Conservation (phyloP, 768 basidiomycete genomes). For the Tremella mesenterica region DNA sequence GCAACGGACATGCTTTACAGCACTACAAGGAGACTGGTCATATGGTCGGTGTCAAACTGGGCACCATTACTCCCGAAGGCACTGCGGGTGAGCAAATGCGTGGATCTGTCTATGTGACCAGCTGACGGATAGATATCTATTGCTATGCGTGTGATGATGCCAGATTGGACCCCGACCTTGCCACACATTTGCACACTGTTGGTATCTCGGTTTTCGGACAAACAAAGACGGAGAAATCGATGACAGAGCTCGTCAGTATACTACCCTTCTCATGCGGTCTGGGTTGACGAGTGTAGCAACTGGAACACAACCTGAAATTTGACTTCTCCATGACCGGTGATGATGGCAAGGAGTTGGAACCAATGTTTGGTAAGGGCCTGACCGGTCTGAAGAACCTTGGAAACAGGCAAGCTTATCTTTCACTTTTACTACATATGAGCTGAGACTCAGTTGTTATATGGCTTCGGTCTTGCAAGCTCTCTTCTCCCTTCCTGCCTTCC, state of each 20-base stretch:
- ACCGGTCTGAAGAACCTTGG: constrained; percentile 89
- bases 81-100: constrained; percentile 57
- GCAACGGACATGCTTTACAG: constrained; percentile 78
- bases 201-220: constrained; percentile 76
- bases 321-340: constrained; percentile 86
- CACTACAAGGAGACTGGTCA: constrained; percentile 70
- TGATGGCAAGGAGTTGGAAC: constrained; percentile 76
- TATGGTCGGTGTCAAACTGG: constrained; percentile 79
- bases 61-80: constrained; percentile 93
- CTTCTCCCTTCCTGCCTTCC: constrained; percentile 72
- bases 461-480: constrained; percentile 81
- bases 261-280: not conserved
- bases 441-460: constrained; percentile 92
- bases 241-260: constrained; percentile 79
- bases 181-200: constrained; percentile 65
- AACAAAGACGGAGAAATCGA: constrained; percentile 88
- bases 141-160: constrained; percentile 87
- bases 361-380: constrained; percentile 76
- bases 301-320: constrained; percentile 89
- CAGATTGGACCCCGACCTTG: constrained; percentile 65
- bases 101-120: not conserved
- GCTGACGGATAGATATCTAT: constrained; percentile 61
- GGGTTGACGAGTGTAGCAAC: constrained; percentile 55
- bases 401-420: too few species aligned
- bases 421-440: too few species aligned